phyloP scores from a whole-genome alignment of 768 basidiomycete species.

The Russula vinacea region DNA sequence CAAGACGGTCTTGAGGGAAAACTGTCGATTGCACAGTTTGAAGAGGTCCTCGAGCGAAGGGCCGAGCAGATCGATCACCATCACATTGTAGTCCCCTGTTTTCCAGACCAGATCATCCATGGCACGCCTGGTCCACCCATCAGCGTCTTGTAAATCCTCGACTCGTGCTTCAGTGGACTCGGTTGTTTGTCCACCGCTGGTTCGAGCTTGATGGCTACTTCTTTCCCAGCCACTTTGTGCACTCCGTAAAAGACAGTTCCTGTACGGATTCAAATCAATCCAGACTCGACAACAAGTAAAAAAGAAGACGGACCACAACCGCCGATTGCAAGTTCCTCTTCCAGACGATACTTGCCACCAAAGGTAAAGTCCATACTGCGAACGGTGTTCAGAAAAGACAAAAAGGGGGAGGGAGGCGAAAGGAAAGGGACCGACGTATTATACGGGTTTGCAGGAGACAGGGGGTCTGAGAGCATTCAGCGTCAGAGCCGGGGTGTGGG shows the following conservation, averaged over 20 bases:
- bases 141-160: slow-evolving; percentile 87
- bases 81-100: slow-evolving; percentile 92
- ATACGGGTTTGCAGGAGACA: slow-evolving; percentile 9
- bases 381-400: not conserved
- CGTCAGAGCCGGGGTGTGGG: slow-evolving; percentile 2
- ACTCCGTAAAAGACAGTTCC: slow-evolving; percentile 77
- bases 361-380: slow-evolving; percentile 45
- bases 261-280: slow-evolving; percentile 31
- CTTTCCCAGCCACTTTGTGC: slow-evolving; percentile 77
- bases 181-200: slow-evolving; percentile 50
- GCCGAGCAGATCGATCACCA: slow-evolving; percentile 95
- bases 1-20: slow-evolving; percentile 91
- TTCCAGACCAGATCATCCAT: slow-evolving; percentile 90
- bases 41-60: slow-evolving; percentile 85
- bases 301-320: slow-evolving; percentile 58
- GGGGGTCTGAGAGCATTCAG: slow-evolving; percentile 13
- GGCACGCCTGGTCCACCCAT: slow-evolving; percentile 88
- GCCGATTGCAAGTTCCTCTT: slow-evolving; percentile 77
- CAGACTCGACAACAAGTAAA: not conserved
- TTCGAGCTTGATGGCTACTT: slow-evolving; percentile 82
- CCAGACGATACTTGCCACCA: slow-evolving; percentile 73
- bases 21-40: slow-evolving; percentile 86
- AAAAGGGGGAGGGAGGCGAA: not conserved
- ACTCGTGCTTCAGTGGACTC: slow-evolving; percentile 81
- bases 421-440: slow-evolving; percentile 4